Evolutionary conservation across 345 rosid species (phyloP), one percentile per base, ranked within the genome.

Genomic region (Alliaria petiolata): DNA sequence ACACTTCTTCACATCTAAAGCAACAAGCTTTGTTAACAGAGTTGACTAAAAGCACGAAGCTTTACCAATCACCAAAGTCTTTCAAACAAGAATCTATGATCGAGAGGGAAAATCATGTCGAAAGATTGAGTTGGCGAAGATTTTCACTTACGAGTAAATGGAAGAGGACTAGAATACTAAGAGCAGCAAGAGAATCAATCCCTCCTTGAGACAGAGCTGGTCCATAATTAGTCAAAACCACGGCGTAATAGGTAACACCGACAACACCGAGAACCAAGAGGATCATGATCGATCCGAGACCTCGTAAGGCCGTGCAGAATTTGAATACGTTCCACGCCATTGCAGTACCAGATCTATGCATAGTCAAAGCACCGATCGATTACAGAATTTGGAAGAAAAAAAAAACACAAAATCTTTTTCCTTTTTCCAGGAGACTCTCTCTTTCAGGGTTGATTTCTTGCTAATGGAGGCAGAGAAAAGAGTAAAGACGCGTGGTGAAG

Each of bases 271-370:
- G 85, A 13, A 88, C 93, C 52, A 86, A 51, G 54, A 88, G 70
- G 85, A 88, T 84, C 93, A 88, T 88, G 82, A 89, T 81, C 38
- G 91, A 86, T 49, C 95, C 95, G 14, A 89, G 82, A 39, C 95
- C 91, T 40, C 84, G 75, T 45, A 89, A 81, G 39, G 89, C 92
- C 17, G 91, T 86, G 66, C 95, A 89, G 72, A 89, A 85, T 72
- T 80, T 89, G 80, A 89, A 89, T 30, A 89, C 90, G 75, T 89
- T 86, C 95, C 92, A 89, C 4, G 95, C 95, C 95, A 89, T 89
- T 54, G 80, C 53, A 26, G 83, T 83, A 65, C 91, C 89, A 78
- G 93, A 86, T 86, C 93, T 84, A 71, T 86, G 89, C 93, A 88
- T 88, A 63, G 46, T 80, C 74, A 59, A 58, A 55, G 11, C 67